phyloP scores from a whole-genome alignment of 2,329 filamentous ascomycete species.

The Colletotrichum aenigma region DNA sequence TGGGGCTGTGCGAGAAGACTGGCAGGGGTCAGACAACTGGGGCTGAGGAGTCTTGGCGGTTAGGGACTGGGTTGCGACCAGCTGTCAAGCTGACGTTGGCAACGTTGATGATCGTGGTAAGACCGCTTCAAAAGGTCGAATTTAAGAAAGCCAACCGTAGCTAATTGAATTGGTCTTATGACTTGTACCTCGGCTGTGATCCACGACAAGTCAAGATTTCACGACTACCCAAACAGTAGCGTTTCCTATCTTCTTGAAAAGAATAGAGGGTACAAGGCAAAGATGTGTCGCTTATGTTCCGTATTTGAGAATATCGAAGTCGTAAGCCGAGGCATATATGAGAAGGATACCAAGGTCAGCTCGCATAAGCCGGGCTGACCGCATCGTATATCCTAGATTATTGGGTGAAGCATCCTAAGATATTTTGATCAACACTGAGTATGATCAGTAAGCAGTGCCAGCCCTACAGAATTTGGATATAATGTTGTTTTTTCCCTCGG shows the following conservation, averaged over 20 bases:
- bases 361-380: not conserved
- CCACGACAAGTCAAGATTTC: not conserved
- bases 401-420: not conserved
- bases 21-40: not conserved
- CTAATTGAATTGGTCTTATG: fast-evolving
- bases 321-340: not conserved
- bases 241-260: fast-evolving
- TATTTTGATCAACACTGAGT: not conserved
- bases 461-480: fast-evolving
- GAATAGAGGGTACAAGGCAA: fast-evolving
- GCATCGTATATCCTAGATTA: fast-evolving
- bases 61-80: not conserved
- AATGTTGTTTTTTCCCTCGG: fast-evolving
- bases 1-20: not conserved
- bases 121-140: fast-evolving
- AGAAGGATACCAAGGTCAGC: not conserved
- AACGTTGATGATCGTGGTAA: fast-evolving
- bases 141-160: not conserved
- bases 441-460: not conserved
- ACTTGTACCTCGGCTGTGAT: fast-evolving
- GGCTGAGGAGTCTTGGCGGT: not conserved
- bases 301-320: too few species aligned
- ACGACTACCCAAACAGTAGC: not conserved
- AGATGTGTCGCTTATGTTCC: too few species aligned
- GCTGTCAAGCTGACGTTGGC: not conserved